Conservation (phyloP, 108 stramenopile species). For the Nitzschia putrida region DNA sequence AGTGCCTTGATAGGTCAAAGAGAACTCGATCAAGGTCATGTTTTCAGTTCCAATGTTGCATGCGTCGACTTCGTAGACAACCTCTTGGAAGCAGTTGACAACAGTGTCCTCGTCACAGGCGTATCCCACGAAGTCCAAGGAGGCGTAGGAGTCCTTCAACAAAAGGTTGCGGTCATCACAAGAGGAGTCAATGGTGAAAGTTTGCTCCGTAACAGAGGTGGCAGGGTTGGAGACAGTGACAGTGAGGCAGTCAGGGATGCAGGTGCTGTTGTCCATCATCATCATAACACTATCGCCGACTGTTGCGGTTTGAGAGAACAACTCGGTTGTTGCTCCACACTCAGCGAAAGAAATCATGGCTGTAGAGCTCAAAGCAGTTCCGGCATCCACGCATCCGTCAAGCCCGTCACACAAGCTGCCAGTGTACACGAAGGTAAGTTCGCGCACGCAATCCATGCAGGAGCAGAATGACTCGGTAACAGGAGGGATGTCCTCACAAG, state of each 20-base stretch:
- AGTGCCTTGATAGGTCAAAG: conserved; percentile 11
- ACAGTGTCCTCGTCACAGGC: conserved; percentile 15
- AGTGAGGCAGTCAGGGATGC: conserved; percentile 15
- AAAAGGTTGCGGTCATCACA: conserved; percentile 8
- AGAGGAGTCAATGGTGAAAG: conserved; percentile 22
- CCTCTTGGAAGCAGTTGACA: conserved; percentile 27
- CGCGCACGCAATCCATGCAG: conserved; percentile 24
- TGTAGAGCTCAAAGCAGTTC: neutral
- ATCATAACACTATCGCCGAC: conserved; percentile 14
- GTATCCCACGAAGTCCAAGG: conserved; percentile 29
- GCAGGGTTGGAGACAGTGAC: conserved; percentile 4
- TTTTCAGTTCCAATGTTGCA: conserved; percentile 26
- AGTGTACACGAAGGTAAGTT: conserved; percentile 28
- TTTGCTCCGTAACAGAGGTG: neutral
- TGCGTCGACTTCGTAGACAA: conserved; percentile 16
- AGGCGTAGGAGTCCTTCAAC: conserved; percentile 21
- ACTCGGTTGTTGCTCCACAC: conserved; percentile 6
- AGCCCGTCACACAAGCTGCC: conserved; percentile 17
- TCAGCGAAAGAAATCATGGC: conserved; percentile 1
- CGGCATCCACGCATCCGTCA: conserved; percentile 16
- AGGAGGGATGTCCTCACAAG: conserved; percentile 23
- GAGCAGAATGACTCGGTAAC: conserved; percentile 7
- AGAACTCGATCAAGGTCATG: conserved; percentile 12
- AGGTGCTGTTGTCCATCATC: neutral
- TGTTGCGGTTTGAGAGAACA: neutral